phyloP scores from a whole-genome alignment of 352 stramenopile species.

The Phytophthora kernoviae region DNA sequence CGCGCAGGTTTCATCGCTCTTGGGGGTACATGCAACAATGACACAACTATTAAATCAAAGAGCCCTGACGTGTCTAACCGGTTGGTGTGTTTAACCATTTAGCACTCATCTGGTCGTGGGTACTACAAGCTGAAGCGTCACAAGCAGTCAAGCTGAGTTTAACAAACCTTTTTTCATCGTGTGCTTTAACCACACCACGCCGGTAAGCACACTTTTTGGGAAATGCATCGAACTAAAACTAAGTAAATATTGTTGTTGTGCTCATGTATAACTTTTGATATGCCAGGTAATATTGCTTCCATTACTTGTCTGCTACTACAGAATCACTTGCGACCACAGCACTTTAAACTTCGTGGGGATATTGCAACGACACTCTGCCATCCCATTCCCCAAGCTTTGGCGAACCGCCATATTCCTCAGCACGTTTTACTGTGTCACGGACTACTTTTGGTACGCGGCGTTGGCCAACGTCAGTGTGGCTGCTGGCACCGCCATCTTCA shows the following conservation, averaged over 20 bases:
- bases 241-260: neutral
- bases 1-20: slow-evolving; percentile 20
- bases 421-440: slow-evolving; percentile 49
- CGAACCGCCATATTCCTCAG: slow-evolving; percentile 41
- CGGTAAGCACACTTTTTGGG: slow-evolving; percentile 19
- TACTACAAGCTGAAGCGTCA: slow-evolving; percentile 35
- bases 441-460: slow-evolving; percentile 70
- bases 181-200: slow-evolving; percentile 55
- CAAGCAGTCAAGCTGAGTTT: slow-evolving; percentile 37
- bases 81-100: neutral
- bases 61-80: neutral
- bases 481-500: slow-evolving; percentile 58
- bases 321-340: slow-evolving; percentile 16
- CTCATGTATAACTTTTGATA: neutral
- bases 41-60: slow-evolving; percentile 5
- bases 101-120: slow-evolving; percentile 40
- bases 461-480: slow-evolving; percentile 58
- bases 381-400: slow-evolving; percentile 30
- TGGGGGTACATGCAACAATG: slow-evolving; percentile 9
- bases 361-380: slow-evolving; percentile 40
- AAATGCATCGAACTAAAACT: neutral
- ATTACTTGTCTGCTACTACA: slow-evolving; percentile 38
- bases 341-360: slow-evolving; percentile 20
- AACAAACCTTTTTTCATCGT: slow-evolving; percentile 69
- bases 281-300: slow-evolving; percentile 43